Base-by-base conservation (phyloP, 768 basidiomycete genomes). In the Boletus subcaerulescens region DNA sequence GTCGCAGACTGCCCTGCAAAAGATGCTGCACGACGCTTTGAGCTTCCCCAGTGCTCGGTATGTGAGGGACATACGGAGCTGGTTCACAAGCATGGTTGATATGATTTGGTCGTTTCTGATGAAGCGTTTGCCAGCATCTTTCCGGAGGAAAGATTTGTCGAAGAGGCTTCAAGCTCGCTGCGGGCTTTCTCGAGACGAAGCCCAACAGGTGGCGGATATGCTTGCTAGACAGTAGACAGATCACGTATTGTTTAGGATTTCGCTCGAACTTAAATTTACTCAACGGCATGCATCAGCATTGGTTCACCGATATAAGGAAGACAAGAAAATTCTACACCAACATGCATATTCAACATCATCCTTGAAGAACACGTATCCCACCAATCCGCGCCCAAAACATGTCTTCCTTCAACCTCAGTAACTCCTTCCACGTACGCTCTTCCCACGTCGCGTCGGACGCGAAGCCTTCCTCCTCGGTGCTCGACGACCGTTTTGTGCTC, bases 341-440 rank as follows among this genome's bases (percentile, higher is more conserved):
- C n/a, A 39, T 39, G n/a, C n/a, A 18, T n/a, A 4, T 4, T 6
- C 33, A 14, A 10, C 35, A n/a, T 43, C 53, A 58, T 13, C 18
- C 53, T 22, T 49, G 53, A 38, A 44, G 46, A 9, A 53, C 44
- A 42, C 65, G 64, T 49, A 74, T 50, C 7, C 79, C 83, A 1
- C 91, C 91, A 45, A 91, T 71, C 50, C 92, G 74, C 20, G 91
- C 87, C 87, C 84, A 93, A 67, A 89, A 93, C 89, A 93, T 88
- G 41, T 89, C 86, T 68, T 93, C 89, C 55, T 84, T 81, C 59
- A 94, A 67, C 42, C 77, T 77, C 17, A 83, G 77, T 18, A 94
- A 67, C 71, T 91, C 88, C 63, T 85, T 87, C 90, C 91, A 93
- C 18, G 87, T 85, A 48, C 84, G 78, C 66, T 93, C 91, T 69